phyloP scores from a whole-genome alignment of 805 yeast genomes.

The Myxozyma nipponensis region DNA sequence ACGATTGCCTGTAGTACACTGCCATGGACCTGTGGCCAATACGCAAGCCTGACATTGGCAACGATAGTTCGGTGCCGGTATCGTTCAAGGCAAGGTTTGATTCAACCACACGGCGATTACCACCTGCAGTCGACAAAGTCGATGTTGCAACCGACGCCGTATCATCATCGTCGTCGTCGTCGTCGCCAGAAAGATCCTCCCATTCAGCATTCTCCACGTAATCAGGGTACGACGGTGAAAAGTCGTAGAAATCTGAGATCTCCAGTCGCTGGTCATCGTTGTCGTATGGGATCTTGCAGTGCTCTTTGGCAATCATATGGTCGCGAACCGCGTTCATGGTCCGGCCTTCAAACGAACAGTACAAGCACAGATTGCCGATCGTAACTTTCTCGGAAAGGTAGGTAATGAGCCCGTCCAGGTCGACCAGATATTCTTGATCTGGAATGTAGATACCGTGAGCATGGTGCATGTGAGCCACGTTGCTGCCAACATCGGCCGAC shows the following conservation, averaged over 20 bases:
- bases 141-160: neutral
- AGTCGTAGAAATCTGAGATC: conserved; percentile 80
- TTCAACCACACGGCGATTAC: conserved; percentile 23
- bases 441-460: conserved; percentile 86
- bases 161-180: conserved; percentile 31
- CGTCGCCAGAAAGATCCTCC: conserved; percentile 35
- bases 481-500: conserved; percentile 53
- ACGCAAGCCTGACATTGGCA: conserved; percentile 67
- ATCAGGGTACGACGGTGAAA: conserved; percentile 56
- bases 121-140: neutral
- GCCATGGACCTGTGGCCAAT: conserved; percentile 78
- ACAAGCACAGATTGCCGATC: conserved; percentile 76
- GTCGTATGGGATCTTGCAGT: conserved; percentile 86
- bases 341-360: conserved; percentile 81
- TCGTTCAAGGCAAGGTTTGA: conserved; percentile 45
- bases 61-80: conserved; percentile 60
- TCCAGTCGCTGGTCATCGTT: conserved; percentile 69
- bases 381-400: conserved; percentile 79
- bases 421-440: conserved; percentile 64
- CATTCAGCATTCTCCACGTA: conserved; percentile 36
- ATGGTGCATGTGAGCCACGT: conserved; percentile 71
- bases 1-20: conserved; percentile 66
- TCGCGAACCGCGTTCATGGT: conserved; percentile 81
- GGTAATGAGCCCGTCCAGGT: conserved; percentile 65
- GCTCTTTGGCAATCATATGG: conserved; percentile 81